A percentile compares a stretch with the other conserved stretches of the same genome.
Evolutionary conservation across 805 yeast genomes (phyloP).

Genomic region (Saturnispora gosingensis): DNA sequence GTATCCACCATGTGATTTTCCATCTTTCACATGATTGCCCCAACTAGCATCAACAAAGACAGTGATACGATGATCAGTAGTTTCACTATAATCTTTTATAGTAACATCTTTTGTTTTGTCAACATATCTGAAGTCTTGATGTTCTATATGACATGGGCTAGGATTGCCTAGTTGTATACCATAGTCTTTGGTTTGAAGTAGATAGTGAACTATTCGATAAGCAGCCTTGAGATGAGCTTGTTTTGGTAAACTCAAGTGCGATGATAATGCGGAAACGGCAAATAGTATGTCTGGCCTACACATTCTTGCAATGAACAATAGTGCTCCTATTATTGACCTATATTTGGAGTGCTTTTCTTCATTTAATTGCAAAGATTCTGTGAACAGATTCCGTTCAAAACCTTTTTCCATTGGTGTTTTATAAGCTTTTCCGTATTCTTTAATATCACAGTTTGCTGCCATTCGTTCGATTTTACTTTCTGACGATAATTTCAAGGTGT

Average conservation of each 20-base stretch:
- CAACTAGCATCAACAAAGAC: constrained; percentile 5
- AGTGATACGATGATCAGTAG: background rate
- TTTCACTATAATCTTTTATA: background rate
- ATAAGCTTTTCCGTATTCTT: background rate
- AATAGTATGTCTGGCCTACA: constrained; percentile 8
- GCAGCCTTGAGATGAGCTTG: constrained; percentile 2
- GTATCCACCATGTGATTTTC: constrained; percentile 6
- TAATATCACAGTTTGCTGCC: background rate
- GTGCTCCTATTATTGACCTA: constrained; percentile 4
- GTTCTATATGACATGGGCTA: too few relatives aligned
- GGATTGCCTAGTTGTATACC: too few relatives aligned
- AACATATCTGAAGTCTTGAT: constrained; percentile 1
- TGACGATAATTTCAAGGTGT: background rate
- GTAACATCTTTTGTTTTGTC: constrained; percentile 1
- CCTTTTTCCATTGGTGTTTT: constrained; percentile 1
- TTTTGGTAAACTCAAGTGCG: background rate
- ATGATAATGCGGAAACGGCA: constrained; percentile 1
- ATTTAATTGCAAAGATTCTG: background rate
- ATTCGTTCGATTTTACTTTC: background rate
- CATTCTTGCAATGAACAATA: constrained; percentile 6
- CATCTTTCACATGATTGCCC: background rate
- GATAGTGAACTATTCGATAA: constrained; percentile 1
- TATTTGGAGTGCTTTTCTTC: background rate
- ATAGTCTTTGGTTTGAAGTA: background rate
- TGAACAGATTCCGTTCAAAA: background rate